Evolutionary conservation across 2,329 filamentous ascomycete genomes (phyloP), one percentile per base, ranked within the genome.

Genomic region (Aspergillus sp.): DNA sequence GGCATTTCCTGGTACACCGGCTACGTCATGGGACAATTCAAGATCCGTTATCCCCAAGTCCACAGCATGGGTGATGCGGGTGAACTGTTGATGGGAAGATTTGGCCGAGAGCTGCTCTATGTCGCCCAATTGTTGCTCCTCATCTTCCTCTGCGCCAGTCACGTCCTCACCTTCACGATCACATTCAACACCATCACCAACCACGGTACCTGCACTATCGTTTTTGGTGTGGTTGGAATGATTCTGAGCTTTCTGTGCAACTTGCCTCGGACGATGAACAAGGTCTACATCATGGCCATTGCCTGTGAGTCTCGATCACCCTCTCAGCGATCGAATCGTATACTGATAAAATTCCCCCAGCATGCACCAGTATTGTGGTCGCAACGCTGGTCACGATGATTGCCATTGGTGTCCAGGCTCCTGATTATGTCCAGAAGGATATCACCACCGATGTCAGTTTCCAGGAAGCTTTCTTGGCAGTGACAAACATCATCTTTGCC

Each of bases 401-500:
- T 57, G 82, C 79, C 7, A 83, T 86, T 3, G 85, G 83, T 9
- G 71, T 87, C 36, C 62, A 71, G 42, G 74, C 73, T 38, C 76
- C 75, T 16, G 67, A 71, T 24, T 56, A 66, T 26, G 63, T 66
- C 9, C 63, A 65, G 4, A 65, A 73, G 33, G 59, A 70, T n/a
- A 65, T 67, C 11, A 69, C 71, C 3, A 68, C 66, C 9, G 58
- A 74, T 2, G 61, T 79, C 2, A 71, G 66, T 22, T 77, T 87
- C 52, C 72, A 75, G 24, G 74, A 80, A 17, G 82, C 74, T 11
- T 85, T 87, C 62, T 75, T 83, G 43, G 78, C 82, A 11, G 77
- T 87, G 49, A 79, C 76, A 61, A 88, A 88, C 71, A 88, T 90
- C 52, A 77, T 88, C 51, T 83, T 90, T 53, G 86, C 87, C 50